Evolutionary conservation across 331 rosid species (phyloP), one percentile per base, ranked within the genome.

Genomic region (Erythrophleum ivorense): DNA sequence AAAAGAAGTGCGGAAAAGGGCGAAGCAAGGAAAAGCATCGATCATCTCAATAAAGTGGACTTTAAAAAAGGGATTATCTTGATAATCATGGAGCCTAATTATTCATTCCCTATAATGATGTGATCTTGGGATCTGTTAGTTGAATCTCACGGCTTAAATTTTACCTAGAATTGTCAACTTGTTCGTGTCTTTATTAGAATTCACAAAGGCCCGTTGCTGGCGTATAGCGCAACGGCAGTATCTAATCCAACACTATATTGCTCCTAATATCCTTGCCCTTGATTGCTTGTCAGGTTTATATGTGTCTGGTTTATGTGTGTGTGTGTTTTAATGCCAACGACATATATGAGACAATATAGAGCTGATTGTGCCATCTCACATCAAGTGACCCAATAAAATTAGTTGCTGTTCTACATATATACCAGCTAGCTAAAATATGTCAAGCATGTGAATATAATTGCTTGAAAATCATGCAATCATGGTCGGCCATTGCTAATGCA

Each of bases 101-200:
- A 43, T 80, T 58, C 50, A 45, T 13, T 12, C 71, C 29, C 79
- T 74, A 8, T 54, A 49, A 43, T 65, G 85, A 87, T 76, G 80
- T 48, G 79, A 71, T 77, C 29, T 80, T 58, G 81, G 85, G 76
- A 50, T 71, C 71, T 11, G 40, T 41, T 76, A 71, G 57, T 55
- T 48, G 19, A 82, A 72, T 54, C 54, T 57, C 58, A 36, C 29
- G 13, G 7, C 4, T 66, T 53, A 11, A 72, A 54, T 49, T 70
- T 85, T 78, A 73, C 82, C 65, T 49, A 52, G 31, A 75, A 79
- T 60, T 88, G 87, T 83, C 88, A 60, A 41, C 55, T 73, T 73
- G 49, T 78, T 16, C 6, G 29, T 36, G 85, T 88, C 84, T 54
- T 72, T 29, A 60, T 57, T 29, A 70, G 78, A 74, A 46, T 11